Base-by-base conservation (phyloP, 148 eudicot genomes). In the Polygonum aviculare region DNA sequence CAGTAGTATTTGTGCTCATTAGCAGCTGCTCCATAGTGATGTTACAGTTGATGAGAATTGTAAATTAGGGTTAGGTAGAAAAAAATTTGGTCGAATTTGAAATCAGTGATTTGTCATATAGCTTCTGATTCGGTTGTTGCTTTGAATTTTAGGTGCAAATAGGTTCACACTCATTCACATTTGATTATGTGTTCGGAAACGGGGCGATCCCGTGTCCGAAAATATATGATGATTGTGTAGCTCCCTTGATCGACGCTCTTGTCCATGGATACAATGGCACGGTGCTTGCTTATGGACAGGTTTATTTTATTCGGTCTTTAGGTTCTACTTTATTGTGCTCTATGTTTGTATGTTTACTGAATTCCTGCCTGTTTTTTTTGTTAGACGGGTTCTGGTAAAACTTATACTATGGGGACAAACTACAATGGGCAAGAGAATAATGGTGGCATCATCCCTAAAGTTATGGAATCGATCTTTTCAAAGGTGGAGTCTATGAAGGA, bases 391-490 rank as follows among this genome's bases (percentile, higher is more conserved):
- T 96, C 99, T 0, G 99, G 99, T 0, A 96, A 96, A 81, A 96
- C 99, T 0, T 96, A 96, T 76, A 96, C 99, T 5, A 96, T 96
- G 99, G 99, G 99, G 21, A 96, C 99, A 14, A 93, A 96, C 51
- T 96, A 91, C 72, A 88, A 83, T 65, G 97, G 97, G 10, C 85
- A 90, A 69, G 93, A 77, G 11, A 83, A 78, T 7, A 81, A 26
- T 15, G 85, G 77, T 18, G 99, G 97, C 0, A 81, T 96, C 12
- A 93, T 96, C 78, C 99, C 99, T 7, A 87, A 83, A 73, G 99
- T 96, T 0, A 89, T 96, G 97, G 90, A 93, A 54, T 82, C 87
- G 0, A 96, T 96, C 75, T 96, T 89, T 75, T 87, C 96, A 1
- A 80, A 84, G 50, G 88, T 88, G 2, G 88, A 88, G 74, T 78